These are phyloP conservation scores for Suillus lakei DNA, from an alignment of 768 basidiomycete genomes.

Conservation along the genomic window DNA sequence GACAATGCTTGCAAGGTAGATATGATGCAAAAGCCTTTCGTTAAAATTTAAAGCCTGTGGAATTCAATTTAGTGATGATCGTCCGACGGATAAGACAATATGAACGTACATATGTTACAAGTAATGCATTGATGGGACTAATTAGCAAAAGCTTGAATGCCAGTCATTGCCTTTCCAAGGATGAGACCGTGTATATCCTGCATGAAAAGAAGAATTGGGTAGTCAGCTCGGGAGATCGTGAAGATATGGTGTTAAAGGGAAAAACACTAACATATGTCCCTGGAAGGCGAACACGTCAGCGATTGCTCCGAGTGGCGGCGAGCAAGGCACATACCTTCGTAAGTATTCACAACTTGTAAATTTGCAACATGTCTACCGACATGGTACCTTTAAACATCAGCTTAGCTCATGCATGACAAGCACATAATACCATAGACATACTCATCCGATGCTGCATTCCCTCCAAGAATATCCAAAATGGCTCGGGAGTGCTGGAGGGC, in stretches of 20 bases:
- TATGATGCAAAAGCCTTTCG: neutral
- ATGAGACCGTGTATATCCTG: conserved; percentile 93
- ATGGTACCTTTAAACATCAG: conserved; percentile 65
- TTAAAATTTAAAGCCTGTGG: neutral
- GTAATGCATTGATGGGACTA: conserved; percentile 26
- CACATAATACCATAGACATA: conserved; percentile 42
- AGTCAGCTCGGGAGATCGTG: conserved; percentile 16
- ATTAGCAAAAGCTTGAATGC: conserved; percentile 81
- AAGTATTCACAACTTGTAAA: conserved; percentile 94
- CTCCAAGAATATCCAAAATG: conserved; percentile 90
- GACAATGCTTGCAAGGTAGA: neutral
- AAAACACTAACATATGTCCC: conserved; percentile 60
- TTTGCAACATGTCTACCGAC: conserved; percentile 95
- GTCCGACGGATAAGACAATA: neutral
- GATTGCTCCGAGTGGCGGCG: neutral
- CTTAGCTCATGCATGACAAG: neutral
- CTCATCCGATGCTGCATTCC: conserved; percentile 94
- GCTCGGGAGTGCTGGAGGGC: conserved; percentile 82
- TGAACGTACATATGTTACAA: conserved; percentile 2
- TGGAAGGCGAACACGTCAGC: conserved; percentile 26
- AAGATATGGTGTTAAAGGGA: neutral
- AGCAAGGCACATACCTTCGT: conserved; percentile 66
- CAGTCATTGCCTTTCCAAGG: conserved; percentile 92
- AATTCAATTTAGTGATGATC: neutral
- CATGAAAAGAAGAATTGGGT: conserved; percentile 11